Evolutionary conservation across 352 stramenopile genomes (phyloP), one percentile per base, ranked within the genome.

Genomic region (Phytophthora chlamydospora): DNA sequence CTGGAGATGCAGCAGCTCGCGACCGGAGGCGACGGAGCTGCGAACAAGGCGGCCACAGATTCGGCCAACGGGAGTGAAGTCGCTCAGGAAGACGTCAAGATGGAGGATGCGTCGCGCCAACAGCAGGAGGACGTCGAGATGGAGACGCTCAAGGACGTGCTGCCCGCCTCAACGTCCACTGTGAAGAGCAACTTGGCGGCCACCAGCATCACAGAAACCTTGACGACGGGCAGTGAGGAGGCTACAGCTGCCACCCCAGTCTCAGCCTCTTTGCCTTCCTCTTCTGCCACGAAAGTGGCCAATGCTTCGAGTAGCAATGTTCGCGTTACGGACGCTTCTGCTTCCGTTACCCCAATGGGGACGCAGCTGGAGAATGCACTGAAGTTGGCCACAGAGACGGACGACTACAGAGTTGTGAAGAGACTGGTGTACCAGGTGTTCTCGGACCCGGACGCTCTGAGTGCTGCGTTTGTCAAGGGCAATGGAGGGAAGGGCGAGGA

Each of bases 361-460:
- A 44, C 55, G 6, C 68, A 80, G 39, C 59, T 90, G 17, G 71
- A 85, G 41, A 56, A 71, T 10, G 75, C 72, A 6, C 50, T 90
- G 32, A 67, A 71, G 13, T 39, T 73, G 0, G 81, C 78, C 6
- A 66, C 35, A 0, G 63, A 81, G 34, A 76, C 66, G 0, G 44
- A 74, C 11, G 81, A 89, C 36, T 87, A 84, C 34, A 62, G 73
- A 34, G 62, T 70, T 12, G 79, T 84, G 9, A 90, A 89, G 68
- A 64, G 56, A n/a, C 56, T 91, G 13, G 71, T 91, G 55, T 93
- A 93, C 56, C 60, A 79, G 32, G 66, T 85, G 6, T 93, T 93
- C 51, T 93, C 84, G 8, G 76, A 93, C 46, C 67, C 81, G 14
- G 56, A 81, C 12, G 68, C 58, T 6, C 33, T 93, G 8, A 90